Percentiles rank a stretch among this genome's conserved stretches.
phyloP scores from a whole-genome alignment of 2,329 filamentous ascomycete genomes.

The Trichoderma afroharzianum region DNA sequence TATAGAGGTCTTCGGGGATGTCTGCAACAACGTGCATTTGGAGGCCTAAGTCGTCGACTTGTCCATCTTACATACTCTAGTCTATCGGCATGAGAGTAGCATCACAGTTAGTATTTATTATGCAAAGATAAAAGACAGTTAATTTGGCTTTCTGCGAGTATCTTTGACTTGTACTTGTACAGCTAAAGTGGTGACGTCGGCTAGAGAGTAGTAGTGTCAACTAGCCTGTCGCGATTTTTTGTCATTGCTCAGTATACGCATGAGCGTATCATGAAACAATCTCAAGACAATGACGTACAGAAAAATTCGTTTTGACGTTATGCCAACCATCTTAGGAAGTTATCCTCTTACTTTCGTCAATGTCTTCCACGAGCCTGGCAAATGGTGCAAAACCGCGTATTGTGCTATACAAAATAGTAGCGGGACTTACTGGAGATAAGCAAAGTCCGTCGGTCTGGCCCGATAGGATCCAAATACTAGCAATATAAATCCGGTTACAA shows the following conservation, averaged over 20 bases:
- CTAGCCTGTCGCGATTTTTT: background rate
- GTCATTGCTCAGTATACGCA: background rate
- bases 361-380: background rate
- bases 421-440: background rate
- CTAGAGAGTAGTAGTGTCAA: background rate
- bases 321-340: too few relatives aligned
- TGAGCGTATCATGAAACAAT: background rate
- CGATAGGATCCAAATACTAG: background rate
- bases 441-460: background rate
- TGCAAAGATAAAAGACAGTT: background rate
- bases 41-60: background rate
- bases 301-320: background rate
- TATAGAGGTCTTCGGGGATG: background rate
- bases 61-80: background rate
- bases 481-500: background rate
- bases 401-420: background rate
- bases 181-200: background rate
- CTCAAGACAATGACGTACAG: background rate
- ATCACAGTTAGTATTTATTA: background rate
- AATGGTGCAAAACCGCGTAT: background rate
- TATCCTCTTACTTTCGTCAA: background rate
- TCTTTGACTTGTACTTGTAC: background rate
- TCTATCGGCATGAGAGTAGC: background rate
- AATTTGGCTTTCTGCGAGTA: background rate
- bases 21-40: constrained; percentile 1